Evolutionary conservation across 2,329 filamentous ascomycete species (phyloP), one percentile per base, ranked within the genome.

Genomic region (Pseudogymnoascus sp.): DNA sequence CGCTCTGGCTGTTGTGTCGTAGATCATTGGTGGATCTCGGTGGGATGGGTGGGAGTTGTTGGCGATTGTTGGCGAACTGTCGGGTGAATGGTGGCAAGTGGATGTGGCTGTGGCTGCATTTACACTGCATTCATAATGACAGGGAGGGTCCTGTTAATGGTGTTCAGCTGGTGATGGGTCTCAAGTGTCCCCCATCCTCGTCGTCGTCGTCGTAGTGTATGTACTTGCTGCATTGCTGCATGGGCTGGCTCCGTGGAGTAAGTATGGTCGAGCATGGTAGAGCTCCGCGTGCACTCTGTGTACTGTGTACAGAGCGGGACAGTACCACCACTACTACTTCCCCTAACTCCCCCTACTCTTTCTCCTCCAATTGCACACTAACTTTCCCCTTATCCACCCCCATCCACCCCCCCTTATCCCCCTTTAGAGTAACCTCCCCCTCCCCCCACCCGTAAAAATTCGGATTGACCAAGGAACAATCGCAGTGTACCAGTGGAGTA

Each of bases 21-120:
- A 68, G 29, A 63, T 63, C 1, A 68, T 69, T 13, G 50, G 44
- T 15, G 62, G 38, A 59, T 62, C 61, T 63, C 61, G 63, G 62
- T 64, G 70, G 11, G 11, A 64, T 46, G 11, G 11, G 50, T 62
- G 35, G 63, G 19, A 15, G 63, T 62, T 15, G 60, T 42, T 13
- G 63, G 17, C 50, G 59, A 61, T 17, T 56, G 26, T 19, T 56
- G 26, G 46, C 17, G 26, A 31, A 2, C 31, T 15, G 46, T 53
- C 2, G 42, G 29, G 31, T 33, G 7, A 33, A 9, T 40, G 42
- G 42, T 46, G 42, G 42, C 23, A n/a, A 44, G 46, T 53, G 46
- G 26, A 21, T 15, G 42, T 46, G 13, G 19, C 10, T 56, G 50
- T 33, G 50, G 29, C 50, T 56, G 50, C 50, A 56, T 56, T 19